Conservation (phyloP, 306 rosid genomes). For the Vachellia collinsii region DNA sequence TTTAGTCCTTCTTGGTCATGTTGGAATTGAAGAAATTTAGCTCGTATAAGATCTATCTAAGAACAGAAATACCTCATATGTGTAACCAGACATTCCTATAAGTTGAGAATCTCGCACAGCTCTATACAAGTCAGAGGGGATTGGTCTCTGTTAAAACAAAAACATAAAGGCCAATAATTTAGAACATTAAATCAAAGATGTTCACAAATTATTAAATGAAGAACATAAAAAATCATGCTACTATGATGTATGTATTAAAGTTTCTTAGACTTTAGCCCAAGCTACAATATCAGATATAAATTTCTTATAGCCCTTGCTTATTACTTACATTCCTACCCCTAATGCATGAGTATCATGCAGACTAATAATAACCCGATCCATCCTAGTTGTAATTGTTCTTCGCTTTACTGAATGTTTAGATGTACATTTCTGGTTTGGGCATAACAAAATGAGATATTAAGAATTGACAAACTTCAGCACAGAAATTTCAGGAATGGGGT, state of each 20-base stretch:
- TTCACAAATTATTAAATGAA: not conserved
- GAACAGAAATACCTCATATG: slow-evolving; percentile 72
- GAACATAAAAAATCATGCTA: not conserved
- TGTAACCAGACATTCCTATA: slow-evolving; percentile 87
- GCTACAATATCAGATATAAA: not conserved
- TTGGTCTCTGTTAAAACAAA: slow-evolving; percentile 74
- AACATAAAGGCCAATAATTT: slow-evolving; percentile 17
- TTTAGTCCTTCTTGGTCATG: not conserved
- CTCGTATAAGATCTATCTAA: slow-evolving; percentile 25
- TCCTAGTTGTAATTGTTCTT: not conserved
- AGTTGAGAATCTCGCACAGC: slow-evolving; percentile 78
- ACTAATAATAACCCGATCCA: not conserved
- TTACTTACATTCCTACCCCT: not conserved
- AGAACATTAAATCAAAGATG: slow-evolving; percentile 22
- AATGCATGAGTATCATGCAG: not conserved
- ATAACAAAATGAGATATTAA: not conserved
- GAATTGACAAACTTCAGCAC: slow-evolving; percentile 18
- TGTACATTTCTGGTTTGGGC: not conserved
- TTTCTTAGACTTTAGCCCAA: not conserved
- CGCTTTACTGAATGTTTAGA: not conserved
- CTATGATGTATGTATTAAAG: not conserved
- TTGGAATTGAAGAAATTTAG: not conserved
- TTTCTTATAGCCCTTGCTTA: not conserved
- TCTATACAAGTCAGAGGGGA: slow-evolving; percentile 70
- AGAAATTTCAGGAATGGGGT: slow-evolving; percentile 4